These are phyloP conservation scores for Elongisporangium anandrum DNA, from an alignment of 352 stramenopile genomes.

Conservation along the genomic window DNA sequence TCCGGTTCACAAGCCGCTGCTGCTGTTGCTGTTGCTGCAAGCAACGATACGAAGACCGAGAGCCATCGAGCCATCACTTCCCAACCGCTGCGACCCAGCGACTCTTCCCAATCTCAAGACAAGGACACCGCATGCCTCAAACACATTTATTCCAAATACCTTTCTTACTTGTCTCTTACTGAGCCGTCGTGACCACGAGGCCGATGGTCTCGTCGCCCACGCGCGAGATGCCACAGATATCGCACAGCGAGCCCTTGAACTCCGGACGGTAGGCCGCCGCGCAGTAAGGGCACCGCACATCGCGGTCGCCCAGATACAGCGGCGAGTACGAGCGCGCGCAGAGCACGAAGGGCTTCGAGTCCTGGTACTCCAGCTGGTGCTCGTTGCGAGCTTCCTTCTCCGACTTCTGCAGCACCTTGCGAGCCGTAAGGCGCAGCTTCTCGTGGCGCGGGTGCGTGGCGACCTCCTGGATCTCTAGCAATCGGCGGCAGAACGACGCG, in stretches of 20 bases:
- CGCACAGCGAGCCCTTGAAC: slow-evolving; percentile 89
- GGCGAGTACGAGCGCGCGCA: slow-evolving; percentile 94
- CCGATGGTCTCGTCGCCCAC: slow-evolving; percentile 96
- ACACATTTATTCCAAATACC: not conserved
- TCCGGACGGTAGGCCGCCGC: slow-evolving; percentile 85
- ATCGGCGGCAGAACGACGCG: slow-evolving; percentile 96
- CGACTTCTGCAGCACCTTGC: slow-evolving; percentile 97
- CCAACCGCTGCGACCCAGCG: not conserved
- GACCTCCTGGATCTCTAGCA: slow-evolving; percentile 98
- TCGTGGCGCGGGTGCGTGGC: slow-evolving; percentile 86
- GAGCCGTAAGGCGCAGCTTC: slow-evolving; percentile 93
- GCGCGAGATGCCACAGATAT: slow-evolving; percentile 90
- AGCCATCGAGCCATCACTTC: not conserved
- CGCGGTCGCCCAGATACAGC: slow-evolving; percentile 91
- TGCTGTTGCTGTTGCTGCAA: not conserved
- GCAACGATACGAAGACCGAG: not conserved
- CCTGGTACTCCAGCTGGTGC: slow-evolving; percentile 96
- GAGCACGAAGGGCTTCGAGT: slow-evolving; percentile 95
- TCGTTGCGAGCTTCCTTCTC: slow-evolving; percentile 99
- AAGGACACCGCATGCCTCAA: too few relatives aligned
- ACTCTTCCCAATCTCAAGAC: not conserved
- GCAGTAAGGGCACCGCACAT: slow-evolving; percentile 95
- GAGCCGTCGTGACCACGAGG: slow-evolving; percentile 83
- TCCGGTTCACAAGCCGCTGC: not conserved
- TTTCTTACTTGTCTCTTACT: slow-evolving; percentile 19